Evolutionary conservation across 208 protist genomes (phyloP), one percentile per base, ranked within the genome.

Genomic region (Wallacemonas sp.): DNA sequence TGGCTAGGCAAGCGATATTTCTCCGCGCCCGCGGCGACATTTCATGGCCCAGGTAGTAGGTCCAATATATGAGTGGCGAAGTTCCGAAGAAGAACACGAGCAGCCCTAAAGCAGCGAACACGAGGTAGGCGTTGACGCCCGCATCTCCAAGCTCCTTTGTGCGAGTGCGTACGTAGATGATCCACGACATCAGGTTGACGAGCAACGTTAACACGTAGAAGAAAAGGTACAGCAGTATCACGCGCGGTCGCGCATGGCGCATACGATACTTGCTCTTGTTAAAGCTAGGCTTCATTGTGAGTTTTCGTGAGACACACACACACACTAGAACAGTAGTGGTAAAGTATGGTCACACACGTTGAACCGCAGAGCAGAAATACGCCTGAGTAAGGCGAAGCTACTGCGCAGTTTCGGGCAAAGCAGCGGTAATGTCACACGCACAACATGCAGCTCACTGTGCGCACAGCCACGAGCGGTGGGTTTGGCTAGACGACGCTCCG

Each of bases 41-140:
- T 44, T 93, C 81, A 61, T 76, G 68, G 3, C 75, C 84, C 24
- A 81, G 71, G 45, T 48, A 59, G 42, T 93, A 93, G 2, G 90
- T 60, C 87, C 75, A 87, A 71, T 90, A 92, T 29, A 95, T 77
- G 22, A 92, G 68, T 15, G 85, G 82, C 0, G 76, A 79, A 17
- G 71, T 55, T 10, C 78, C 62, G 33, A 72, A 41, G 30, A 77
- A 72, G 50, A 86, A 87, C 17, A 87, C 29, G 26, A 81, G 10
- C 10, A 79, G 59, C n/a, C 87, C 84, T 5, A 83, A 26, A 3
- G 68, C 74, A 24, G 71, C 76, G 66, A 89, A 92, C 24, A 50
- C 57, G 37, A 92, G 67, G 71, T 93, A 90, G 19, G 84, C 77
- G 24, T 59, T 76, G 48, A 81, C 70, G 29, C 72, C 62, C 15